A percentile compares a stretch with the other conserved stretches of the same genome.
Evolutionary conservation across 148 eudicot species (phyloP).

Genomic region (Chenopodium suecicum): DNA sequence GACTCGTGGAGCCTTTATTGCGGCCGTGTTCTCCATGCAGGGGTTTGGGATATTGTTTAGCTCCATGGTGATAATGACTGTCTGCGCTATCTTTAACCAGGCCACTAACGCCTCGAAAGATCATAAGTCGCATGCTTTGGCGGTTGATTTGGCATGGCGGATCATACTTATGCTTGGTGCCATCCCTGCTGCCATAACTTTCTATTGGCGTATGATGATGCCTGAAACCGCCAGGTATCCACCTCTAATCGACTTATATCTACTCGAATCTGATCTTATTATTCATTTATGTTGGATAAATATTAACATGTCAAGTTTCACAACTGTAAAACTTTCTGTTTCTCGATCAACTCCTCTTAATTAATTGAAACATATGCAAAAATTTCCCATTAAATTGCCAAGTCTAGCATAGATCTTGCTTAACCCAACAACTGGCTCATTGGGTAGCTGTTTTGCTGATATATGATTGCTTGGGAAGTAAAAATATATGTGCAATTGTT

Average conservation of each 20-base stretch:
- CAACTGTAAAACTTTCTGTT: neutral
- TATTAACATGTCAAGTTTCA: neutral
- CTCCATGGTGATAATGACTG: constrained; percentile 43
- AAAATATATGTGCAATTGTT: no score
- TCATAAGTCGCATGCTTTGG: constrained; percentile 10
- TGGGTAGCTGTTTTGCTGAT: no score
- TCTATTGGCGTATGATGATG: constrained; percentile 72
- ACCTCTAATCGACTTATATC: neutral
- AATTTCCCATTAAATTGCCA: no score
- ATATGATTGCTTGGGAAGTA: no score
- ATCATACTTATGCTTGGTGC: constrained; percentile 60
- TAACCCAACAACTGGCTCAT: no score
- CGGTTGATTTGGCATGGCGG: constrained; percentile 60
- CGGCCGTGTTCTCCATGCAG: constrained; percentile 71
- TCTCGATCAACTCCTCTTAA: no score
- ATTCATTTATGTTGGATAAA: neutral
- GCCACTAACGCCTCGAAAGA: neutral
- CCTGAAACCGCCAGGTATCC: constrained; percentile 67
- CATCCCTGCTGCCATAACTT: constrained; percentile 58
- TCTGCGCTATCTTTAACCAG: constrained; percentile 39
- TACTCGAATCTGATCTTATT: neutral
- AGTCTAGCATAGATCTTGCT: no score
- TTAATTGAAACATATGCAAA: no score
- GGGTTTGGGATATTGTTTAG: constrained; percentile 58
- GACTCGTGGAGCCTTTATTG: constrained; percentile 60